Base-by-base conservation (phyloP, 106 monocot genomes). In the Ottelia alismoides region DNA sequence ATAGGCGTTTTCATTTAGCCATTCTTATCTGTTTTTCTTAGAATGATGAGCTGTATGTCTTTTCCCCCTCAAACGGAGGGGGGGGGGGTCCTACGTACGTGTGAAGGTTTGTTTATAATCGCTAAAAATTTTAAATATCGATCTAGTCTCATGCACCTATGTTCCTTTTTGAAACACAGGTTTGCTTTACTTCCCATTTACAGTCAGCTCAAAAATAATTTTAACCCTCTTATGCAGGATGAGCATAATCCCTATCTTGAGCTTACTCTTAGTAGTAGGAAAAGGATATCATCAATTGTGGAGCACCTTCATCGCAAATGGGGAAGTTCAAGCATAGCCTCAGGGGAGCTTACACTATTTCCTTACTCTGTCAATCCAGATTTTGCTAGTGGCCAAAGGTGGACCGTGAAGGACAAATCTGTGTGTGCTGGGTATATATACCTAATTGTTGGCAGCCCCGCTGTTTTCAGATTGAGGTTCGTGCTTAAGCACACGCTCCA, bases 241-340 rank as follows among this genome's bases (percentile, higher is more conserved):
- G 69, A 66, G 27, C 79, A 85, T 31, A 98, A 98, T 59, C 96
- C 96, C 24, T 72, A 77, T 65, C 60, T 98, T 60, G 96, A 98
- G 70, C 85, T 98, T 45, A 90, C 96, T 28, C 67, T 98, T 61
- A 98, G 96, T 65, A 68, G 74, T 60, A 64, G 76, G 25, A 98
- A 98, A 75, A 89, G 77, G 55, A 85, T 98, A 60, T 74, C 85
- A 44, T 98, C 96, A 20, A 76, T 98, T 52, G 55, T 98, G 20
- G 89, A 98, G 45, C 96, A 98, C 63, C 68, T 98, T 19, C 81
- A 77, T 55, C 72, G 85, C 51, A 98, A 98, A 79, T 98, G 96
- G 96, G 85, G 85, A 35, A 71, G 55, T 26, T 85, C 78, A 51
- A 77, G 66, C 52, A 58, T 82, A 44, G 85, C 78, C 45, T 70